A percentile compares a stretch with the other conserved stretches of the same genome.
Evolutionary conservation across 805 yeast genomes (phyloP).

Genomic region (Cyberlindnera euphorbiiphila): DNA sequence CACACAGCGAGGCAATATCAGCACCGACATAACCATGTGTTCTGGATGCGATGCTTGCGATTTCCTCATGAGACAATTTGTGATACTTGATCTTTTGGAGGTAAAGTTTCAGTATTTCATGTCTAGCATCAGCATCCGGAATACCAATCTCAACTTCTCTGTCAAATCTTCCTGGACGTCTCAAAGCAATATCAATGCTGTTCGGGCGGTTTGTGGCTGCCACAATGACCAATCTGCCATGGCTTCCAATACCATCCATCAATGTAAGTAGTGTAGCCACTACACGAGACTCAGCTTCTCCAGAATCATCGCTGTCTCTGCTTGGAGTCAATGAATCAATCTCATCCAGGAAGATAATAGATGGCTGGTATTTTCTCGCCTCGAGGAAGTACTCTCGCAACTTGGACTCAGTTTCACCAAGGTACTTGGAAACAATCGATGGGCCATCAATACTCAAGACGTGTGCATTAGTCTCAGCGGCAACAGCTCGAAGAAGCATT

Average conservation of each 20-base stretch:
- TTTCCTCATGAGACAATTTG: constrained; percentile 47
- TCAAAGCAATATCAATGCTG: constrained; percentile 61
- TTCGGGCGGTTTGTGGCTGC: constrained; percentile 77
- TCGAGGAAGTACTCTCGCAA: constrained; percentile 80
- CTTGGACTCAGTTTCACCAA: constrained; percentile 91
- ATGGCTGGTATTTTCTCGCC: constrained; percentile 81
- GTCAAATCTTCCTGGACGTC: constrained; percentile 88
- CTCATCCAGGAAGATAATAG: constrained; percentile 87
- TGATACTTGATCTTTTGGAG: constrained; percentile 50
- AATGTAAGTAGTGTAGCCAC: constrained; percentile 83
- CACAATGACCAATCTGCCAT: constrained; percentile 60
- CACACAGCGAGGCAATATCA: constrained; percentile 78
- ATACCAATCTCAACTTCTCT: constrained; percentile 88
- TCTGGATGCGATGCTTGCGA: constrained; percentile 60
- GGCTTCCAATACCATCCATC: constrained; percentile 72
- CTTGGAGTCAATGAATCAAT: constrained; percentile 89
- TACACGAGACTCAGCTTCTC: constrained; percentile 86
- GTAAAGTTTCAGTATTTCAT: constrained; percentile 64
- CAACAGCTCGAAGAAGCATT: constrained; percentile 77
- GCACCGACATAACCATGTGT: constrained; percentile 99
- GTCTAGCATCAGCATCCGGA: constrained; percentile 81
- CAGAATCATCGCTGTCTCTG: constrained; percentile 77
- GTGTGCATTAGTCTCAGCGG: constrained; percentile 76
- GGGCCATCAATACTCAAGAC: constrained; percentile 86
- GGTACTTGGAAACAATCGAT: constrained; percentile 83